Conservation (phyloP, 257 asterid genomes). For the Echium plantagineum region DNA sequence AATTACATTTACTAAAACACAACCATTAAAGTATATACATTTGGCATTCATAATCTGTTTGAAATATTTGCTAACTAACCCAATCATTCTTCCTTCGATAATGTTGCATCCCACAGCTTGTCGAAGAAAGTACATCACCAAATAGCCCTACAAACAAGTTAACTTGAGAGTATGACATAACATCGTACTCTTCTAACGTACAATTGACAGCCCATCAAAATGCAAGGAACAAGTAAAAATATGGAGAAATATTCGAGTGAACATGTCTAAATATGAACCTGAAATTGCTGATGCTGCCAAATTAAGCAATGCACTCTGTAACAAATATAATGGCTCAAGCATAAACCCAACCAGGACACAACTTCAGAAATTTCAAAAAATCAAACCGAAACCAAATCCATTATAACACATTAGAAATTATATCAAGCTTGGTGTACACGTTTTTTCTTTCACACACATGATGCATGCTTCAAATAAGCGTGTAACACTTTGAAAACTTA, state of each 20-base stretch:
- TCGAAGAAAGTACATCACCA: slow-evolving; percentile 64
- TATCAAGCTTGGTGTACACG: not conserved
- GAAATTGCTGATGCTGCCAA: not conserved
- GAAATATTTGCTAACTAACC: slow-evolving; percentile 43
- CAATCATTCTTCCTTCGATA: slow-evolving; percentile 70
- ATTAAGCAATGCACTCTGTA: not conserved
- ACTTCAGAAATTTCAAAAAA: too few species aligned
- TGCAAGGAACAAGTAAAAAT: not conserved
- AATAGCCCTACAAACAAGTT: slow-evolving; percentile 47
- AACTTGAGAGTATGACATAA: not conserved
- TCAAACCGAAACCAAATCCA: not conserved
- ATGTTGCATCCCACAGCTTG: slow-evolving; percentile 72
- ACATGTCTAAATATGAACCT: too few species aligned
- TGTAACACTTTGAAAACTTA: not conserved
- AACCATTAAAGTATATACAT: not conserved
- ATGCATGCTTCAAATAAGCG: too few species aligned
- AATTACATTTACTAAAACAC: not conserved
- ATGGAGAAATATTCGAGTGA: too few species aligned
- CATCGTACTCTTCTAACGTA: not conserved
- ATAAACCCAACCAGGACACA: not conserved
- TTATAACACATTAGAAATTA: too few species aligned
- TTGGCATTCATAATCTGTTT: not conserved
- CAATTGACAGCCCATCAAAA: not conserved
- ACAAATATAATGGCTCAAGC: not conserved
- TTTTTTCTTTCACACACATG: too few species aligned